A percentile compares a stretch with the other conserved stretches of the same genome.
Conservation (phyloP, 495 filamentous ascomycete genomes). For the Sabuloglossum arenarium region DNA sequence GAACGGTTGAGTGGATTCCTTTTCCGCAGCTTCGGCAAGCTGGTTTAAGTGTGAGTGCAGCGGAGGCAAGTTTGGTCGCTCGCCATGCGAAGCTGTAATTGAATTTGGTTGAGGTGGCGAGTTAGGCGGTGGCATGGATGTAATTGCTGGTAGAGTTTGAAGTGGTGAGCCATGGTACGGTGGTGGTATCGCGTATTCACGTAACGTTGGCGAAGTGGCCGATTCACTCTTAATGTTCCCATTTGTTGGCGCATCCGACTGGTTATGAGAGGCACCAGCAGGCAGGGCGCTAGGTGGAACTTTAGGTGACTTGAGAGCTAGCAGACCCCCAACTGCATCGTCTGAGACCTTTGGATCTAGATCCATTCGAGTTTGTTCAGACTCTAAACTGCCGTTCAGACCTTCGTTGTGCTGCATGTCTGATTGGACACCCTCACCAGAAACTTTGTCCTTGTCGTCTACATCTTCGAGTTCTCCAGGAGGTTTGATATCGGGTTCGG, state of each 20-base stretch:
- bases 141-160: neutral
- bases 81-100: neutral
- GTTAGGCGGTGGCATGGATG: neutral
- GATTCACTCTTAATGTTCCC: neutral
- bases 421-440: neutral
- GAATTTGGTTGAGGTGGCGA: neutral
- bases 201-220: neutral
- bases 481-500: neutral
- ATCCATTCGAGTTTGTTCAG: neutral
- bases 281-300: neutral
- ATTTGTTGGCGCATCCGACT: neutral
- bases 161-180: neutral
- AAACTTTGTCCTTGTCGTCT: neutral
- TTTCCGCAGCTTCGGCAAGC: conserved; percentile 5
- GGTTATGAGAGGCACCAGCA: neutral
- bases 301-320: neutral
- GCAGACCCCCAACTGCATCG: neutral
- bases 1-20: neutral
- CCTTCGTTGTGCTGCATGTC: neutral
- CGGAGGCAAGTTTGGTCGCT: neutral
- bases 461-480: neutral
- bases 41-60: neutral
- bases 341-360: conserved; percentile 1
- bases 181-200: neutral
- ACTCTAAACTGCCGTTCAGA: neutral